Conservation (phyloP, 495 filamentous ascomycete genomes). For the Podospora sp. region DNA sequence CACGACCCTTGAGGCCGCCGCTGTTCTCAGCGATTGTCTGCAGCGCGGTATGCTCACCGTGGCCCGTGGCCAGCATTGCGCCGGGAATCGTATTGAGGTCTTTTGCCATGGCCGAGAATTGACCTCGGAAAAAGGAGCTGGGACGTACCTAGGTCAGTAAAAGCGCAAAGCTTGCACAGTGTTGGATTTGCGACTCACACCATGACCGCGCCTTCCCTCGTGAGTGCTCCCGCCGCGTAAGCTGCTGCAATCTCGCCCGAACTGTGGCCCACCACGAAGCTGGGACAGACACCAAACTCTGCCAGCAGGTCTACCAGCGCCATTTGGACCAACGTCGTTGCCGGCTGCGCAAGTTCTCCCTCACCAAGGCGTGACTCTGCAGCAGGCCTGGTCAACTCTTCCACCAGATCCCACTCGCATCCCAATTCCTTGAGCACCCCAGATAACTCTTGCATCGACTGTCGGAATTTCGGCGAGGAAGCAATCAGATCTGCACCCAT, state of each 20-base stretch:
- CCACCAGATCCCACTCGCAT: too few species aligned
- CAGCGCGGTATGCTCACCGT: too few species aligned
- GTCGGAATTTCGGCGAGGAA: constrained; percentile 4
- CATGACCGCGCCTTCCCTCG: too few species aligned
- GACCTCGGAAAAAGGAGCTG: too few species aligned
- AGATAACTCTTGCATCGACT: too few species aligned
- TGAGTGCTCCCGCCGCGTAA: constrained; percentile 22
- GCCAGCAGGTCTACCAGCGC: constrained; percentile 27
- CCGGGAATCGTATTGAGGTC: constrained; percentile 21
- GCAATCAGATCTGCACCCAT: constrained; percentile 24
- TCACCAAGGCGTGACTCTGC: too few species aligned
- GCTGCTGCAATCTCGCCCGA: constrained; percentile 41
- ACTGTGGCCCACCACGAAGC: constrained; percentile 33
- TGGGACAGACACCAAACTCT: constrained; percentile 24
- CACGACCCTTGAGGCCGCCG: constrained; percentile 28
- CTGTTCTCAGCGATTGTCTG: too few species aligned
- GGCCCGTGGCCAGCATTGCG: constrained; percentile 48
- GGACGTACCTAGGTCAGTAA: too few species aligned
- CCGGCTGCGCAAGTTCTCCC: constrained; percentile 26
- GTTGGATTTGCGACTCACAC: too few species aligned
- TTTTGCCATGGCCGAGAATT: too few species aligned
- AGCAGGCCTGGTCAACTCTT: too few species aligned
- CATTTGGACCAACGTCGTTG: constrained; percentile 31
- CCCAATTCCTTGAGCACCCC: not conserved
- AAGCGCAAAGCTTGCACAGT: too few species aligned